Evolutionary conservation across 306 rosid genomes (phyloP).

Genomic region (Mimosa bimucronata): DNA sequence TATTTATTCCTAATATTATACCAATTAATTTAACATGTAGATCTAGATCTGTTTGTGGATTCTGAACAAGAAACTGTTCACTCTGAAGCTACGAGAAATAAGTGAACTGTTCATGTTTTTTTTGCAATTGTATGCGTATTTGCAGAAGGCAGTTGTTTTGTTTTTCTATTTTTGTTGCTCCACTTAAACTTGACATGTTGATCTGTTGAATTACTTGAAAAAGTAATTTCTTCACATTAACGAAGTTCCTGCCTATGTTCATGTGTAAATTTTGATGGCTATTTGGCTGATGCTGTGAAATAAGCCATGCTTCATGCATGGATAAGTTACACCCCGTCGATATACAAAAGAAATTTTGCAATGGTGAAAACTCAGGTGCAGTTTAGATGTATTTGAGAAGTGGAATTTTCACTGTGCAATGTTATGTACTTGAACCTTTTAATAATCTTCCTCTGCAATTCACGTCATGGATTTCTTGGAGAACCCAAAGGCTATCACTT

Average conservation of each 20-base stretch:
- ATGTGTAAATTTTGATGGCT: neutral
- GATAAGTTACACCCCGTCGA: slow-evolving; percentile 26
- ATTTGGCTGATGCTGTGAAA: neutral
- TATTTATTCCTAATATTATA: neutral
- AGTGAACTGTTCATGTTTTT: neutral
- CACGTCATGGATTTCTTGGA: neutral
- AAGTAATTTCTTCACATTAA: slow-evolving; percentile 2
- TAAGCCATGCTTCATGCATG: slow-evolving; percentile 7
- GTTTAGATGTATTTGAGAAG: neutral
- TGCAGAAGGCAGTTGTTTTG: neutral
- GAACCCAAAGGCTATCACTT: neutral
- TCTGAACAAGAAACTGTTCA: neutral
- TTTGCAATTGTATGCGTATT: slow-evolving; percentile 8
- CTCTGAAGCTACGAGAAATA: slow-evolving; percentile 18
- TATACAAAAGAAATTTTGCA: slow-evolving; percentile 10
- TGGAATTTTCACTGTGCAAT: neutral
- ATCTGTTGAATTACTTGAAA: slow-evolving; percentile 6
- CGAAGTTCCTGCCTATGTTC: neutral
- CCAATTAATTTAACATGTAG: neutral
- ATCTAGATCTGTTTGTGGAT: slow-evolving; percentile 6
- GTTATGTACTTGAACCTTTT: neutral
- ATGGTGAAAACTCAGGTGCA: neutral
- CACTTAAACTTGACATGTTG: slow-evolving; percentile 21
- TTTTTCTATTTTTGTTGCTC: slow-evolving; percentile 8
- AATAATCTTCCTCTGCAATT: neutral